These are phyloP conservation scores for Crucihimalaya himalaica DNA, from an alignment of 345 rosid genomes.

Conservation along the genomic window DNA sequence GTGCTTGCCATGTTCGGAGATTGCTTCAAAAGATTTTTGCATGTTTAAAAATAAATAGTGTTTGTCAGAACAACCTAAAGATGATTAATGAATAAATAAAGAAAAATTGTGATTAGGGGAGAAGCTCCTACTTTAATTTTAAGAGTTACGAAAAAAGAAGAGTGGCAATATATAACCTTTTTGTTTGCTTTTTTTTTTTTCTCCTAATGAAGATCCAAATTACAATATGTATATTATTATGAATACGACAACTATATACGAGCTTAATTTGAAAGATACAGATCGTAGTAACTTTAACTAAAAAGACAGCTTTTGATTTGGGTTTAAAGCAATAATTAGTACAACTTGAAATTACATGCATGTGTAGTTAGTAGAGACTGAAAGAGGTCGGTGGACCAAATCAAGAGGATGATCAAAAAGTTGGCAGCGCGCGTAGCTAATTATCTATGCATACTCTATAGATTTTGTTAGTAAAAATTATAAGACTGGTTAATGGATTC, in stretches of 20 bases:
- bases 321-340: constrained; percentile 5
- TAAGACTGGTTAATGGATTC: no score
- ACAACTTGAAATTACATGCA: constrained; percentile 6
- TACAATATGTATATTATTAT: neutral
- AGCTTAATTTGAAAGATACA: neutral
- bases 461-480: no score
- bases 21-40: constrained; percentile 19
- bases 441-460: neutral
- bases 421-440: constrained; percentile 17
- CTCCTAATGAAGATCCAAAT: neutral
- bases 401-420: constrained; percentile 23
- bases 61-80: neutral
- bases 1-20: constrained; percentile 36
- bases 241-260: neutral
- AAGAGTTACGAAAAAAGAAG: neutral
- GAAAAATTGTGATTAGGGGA: neutral
- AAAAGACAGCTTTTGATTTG: constrained; percentile 18
- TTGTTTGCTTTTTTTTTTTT: neutral
- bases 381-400: constrained; percentile 30
- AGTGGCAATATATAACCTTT: neutral
- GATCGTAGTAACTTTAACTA: neutral
- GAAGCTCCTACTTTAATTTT: constrained; percentile 2
- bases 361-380: constrained; percentile 32
- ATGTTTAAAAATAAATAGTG: neutral
- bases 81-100: neutral